Evolutionary conservation across 2,329 filamentous ascomycete species (phyloP).

Genomic region (Stenocarpella maydis): DNA sequence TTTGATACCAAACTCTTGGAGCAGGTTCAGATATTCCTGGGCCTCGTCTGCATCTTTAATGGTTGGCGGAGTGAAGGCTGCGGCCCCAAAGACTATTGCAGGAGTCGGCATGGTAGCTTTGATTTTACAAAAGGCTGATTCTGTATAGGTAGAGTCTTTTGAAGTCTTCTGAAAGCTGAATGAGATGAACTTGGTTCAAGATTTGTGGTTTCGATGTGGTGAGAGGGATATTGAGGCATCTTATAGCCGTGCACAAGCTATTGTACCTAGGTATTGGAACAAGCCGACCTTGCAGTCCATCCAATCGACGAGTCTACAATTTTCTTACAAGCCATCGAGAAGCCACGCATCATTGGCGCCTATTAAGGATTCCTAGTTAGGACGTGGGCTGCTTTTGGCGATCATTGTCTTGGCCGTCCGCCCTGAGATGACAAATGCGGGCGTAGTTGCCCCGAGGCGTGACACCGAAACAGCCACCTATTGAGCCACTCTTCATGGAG

Average conservation of each 20-base stretch:
- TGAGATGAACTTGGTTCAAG: neutral
- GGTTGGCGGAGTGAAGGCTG: neutral
- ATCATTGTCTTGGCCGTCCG: neutral
- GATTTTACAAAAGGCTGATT: neutral
- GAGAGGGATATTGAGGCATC: neutral
- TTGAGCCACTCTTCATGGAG: neutral
- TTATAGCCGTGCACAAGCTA: neutral
- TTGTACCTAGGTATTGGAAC: too few relatives aligned
- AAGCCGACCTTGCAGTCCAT: too few relatives aligned
- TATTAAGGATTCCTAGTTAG: neutral
- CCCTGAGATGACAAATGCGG: conserved; percentile 1
- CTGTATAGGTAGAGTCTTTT: neutral
- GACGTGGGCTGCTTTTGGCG: neutral
- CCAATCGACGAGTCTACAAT: neutral
- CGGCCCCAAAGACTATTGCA: conserved; percentile 19
- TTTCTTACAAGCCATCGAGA: too few relatives aligned
- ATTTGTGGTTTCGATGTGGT: neutral
- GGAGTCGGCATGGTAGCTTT: neutral
- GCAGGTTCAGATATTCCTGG: neutral
- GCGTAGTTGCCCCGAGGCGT: neutral
- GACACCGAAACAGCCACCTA: neutral
- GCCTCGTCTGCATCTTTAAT: neutral
- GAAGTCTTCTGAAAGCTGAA: too few relatives aligned
- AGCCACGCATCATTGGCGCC: neutral
- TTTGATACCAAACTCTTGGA: conserved; percentile 32